A percentile compares a stretch with the other conserved stretches of the same genome.
These are phyloP conservation scores for Mrakia hoshinonis DNA, from an alignment of 768 basidiomycete genomes.

Conservation along the genomic window DNA sequence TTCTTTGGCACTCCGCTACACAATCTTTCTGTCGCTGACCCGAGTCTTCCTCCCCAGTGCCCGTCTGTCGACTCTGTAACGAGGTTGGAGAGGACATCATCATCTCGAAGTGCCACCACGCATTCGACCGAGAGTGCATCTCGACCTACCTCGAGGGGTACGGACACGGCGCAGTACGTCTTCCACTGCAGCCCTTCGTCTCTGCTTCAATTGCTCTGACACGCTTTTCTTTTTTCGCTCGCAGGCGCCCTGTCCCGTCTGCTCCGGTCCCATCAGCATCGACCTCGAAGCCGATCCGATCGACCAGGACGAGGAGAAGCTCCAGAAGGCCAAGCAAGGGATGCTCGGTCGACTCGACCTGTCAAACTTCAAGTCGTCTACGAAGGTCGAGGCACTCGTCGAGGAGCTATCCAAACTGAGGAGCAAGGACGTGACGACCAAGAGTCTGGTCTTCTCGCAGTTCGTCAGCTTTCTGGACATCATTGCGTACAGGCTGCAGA, in stretches of 20 bases:
- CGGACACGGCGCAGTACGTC: not conserved
- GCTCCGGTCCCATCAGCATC: constrained; percentile 82
- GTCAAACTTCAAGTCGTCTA: constrained; percentile 85
- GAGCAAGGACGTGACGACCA: constrained; percentile 76
- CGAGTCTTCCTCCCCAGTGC: not conserved
- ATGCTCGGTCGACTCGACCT: constrained; percentile 85
- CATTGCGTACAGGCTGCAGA: constrained; percentile 83
- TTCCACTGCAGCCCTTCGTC: not conserved
- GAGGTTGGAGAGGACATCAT: constrained; percentile 97
- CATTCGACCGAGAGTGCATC: constrained; percentile 94
- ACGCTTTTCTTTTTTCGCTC: not conserved
- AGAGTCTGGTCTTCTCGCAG: constrained; percentile 94
- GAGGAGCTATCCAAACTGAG: constrained; percentile 85
- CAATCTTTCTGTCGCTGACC: not conserved
- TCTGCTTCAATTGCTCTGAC: not conserved
- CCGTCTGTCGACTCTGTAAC: constrained; percentile 82
- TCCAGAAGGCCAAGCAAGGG: constrained; percentile 59
- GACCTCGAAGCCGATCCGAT: constrained; percentile 90
- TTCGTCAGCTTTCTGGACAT: constrained; percentile 71
- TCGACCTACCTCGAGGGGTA: constrained; percentile 63
- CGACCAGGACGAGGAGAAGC: constrained; percentile 58
- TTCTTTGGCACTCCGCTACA: not conserved
- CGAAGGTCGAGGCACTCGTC: constrained; percentile 91
- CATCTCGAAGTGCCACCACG: constrained; percentile 80
- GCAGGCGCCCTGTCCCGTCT: constrained; percentile 88